Evolutionary conservation across 2,329 filamentous ascomycete species (phyloP), one percentile per base, ranked within the genome.

Genomic region (Trichoderma guizhouense): DNA sequence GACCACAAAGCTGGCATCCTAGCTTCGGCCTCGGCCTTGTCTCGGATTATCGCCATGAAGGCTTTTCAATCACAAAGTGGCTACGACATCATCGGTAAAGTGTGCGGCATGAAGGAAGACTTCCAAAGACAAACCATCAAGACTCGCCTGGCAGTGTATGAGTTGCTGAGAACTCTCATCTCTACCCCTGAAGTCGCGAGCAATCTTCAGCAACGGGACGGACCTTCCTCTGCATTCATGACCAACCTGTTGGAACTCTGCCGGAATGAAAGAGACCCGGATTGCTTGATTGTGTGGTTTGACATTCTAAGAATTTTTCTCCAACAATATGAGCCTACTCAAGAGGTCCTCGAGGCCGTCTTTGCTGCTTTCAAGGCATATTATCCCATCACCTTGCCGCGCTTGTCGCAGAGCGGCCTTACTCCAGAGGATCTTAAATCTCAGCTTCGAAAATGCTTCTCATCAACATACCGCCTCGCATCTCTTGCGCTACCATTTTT

Each of bases 1-100:
- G 87, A 89, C 74, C 87, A 89, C 79, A 87, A 87, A 76, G 87
- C 86, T n/a, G 88, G 88, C 53, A 85, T 89, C 70, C 79, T 86
- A 57, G 83, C 87, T 1, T 87, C 87, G 3, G 82, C 86, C 4
- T 86, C 83, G 58, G 87, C 87, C 1, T 78, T 89, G n/a, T 81
- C 82, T 1, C 82, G 83, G 32, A 84, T 89, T 62, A 81, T 81
- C 55, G 75, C 76, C 62, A 88, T 88, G 84, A 85, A 84, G 65
- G 79, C 81, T 14, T 89, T 89, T 78, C 84, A 86, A 51, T 82
- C 86, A 1, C 77, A 82, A 14, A 83, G 84, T 73, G 87, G 82
- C 24, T 77, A 83, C 71, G 81, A 84, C 65, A 87, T 89, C 36
- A 82, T 89, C 26, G 77, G 82, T 11, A 85, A 84, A 69, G 76